A percentile compares a stretch with the other conserved stretches of the same genome.
These are phyloP conservation scores for Backusella psychrophila DNA, from an alignment of 192 early-diverging fungal species.

Conservation along the genomic window DNA sequence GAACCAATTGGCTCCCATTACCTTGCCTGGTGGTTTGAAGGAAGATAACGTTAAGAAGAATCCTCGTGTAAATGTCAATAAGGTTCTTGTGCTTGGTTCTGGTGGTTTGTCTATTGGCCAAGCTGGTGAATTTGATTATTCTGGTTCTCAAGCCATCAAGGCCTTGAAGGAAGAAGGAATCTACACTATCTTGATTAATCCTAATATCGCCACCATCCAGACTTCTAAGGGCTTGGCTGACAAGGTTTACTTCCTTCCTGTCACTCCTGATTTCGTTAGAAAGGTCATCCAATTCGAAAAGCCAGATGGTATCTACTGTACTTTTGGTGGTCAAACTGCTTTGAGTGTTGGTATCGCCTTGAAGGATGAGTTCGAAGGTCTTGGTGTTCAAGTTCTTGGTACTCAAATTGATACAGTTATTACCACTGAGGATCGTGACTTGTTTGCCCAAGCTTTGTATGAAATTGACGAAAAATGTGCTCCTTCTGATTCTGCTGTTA, in stretches of 20 bases:
- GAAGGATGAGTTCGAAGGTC: constrained; percentile 85
- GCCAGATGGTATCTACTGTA: constrained; percentile 97
- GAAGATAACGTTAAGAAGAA: constrained; percentile 43
- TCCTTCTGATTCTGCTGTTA: constrained; percentile 78
- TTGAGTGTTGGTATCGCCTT: constrained; percentile 94
- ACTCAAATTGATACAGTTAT: constrained; percentile 97
- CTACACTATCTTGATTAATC: constrained; percentile 96
- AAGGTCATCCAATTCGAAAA: constrained; percentile 95
- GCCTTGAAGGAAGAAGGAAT: constrained; percentile 98
- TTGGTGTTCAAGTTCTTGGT: constrained; percentile 92
- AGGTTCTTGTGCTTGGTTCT: constrained; percentile 94
- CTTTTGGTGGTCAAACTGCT: constrained; percentile 99
- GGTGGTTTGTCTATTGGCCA: constrained; percentile 98
- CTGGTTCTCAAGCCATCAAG: constrained; percentile 96
- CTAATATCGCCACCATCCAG: constrained; percentile 99
- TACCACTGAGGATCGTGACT: constrained; percentile 95
- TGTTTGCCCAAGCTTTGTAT: constrained; percentile 84
- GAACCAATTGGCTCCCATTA: constrained; percentile 78
- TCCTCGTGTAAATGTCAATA: constrained; percentile 71
- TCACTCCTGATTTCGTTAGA: constrained; percentile 91
- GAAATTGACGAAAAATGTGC: constrained; percentile 94
- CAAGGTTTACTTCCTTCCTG: constrained; percentile 97
- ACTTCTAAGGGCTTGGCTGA: constrained; percentile 96
- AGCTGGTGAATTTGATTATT: constrained; percentile 99
- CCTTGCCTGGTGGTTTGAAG: constrained; percentile 59